Evolutionary conservation across 1,139 yeast species (phyloP).

Genomic region (Magnusiomyces magnusii): DNA sequence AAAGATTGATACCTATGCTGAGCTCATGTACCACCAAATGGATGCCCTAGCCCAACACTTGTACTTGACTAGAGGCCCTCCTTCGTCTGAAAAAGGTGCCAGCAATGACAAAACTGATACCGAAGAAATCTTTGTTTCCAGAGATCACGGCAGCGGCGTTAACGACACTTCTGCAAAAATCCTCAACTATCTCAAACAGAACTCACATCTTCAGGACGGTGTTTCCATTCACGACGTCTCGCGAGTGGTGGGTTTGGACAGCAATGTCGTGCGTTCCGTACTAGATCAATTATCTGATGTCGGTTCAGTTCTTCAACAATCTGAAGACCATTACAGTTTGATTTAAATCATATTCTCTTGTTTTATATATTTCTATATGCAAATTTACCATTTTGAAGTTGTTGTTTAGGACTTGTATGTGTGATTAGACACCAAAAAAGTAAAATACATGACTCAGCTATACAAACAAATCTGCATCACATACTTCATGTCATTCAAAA

Average conservation of each 20-base stretch:
- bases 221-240: background rate
- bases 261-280: background rate
- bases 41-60: background rate
- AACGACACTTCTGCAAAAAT: background rate
- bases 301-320: background rate
- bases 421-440: too few relatives aligned
- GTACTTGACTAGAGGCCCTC: background rate
- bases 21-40: background rate
- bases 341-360: too few relatives aligned
- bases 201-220: background rate
- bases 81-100: background rate
- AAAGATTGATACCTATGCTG: background rate
- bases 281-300: background rate
- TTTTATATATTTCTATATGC: too few relatives aligned
- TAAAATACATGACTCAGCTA: too few relatives aligned
- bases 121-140: background rate
- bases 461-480: too few relatives aligned
- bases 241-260: background rate
- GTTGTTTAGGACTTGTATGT: too few relatives aligned
- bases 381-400: too few relatives aligned
- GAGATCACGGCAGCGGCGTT: background rate
- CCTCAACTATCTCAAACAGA: background rate
- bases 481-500: too few relatives aligned
- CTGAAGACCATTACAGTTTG: background rate
- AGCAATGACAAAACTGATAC: background rate